Percentiles rank a stretch among this genome's conserved stretches.
These are phyloP conservation scores for Desmodesmus armatus DNA, from an alignment of 139 green algal species.

Conservation along the genomic window DNA sequence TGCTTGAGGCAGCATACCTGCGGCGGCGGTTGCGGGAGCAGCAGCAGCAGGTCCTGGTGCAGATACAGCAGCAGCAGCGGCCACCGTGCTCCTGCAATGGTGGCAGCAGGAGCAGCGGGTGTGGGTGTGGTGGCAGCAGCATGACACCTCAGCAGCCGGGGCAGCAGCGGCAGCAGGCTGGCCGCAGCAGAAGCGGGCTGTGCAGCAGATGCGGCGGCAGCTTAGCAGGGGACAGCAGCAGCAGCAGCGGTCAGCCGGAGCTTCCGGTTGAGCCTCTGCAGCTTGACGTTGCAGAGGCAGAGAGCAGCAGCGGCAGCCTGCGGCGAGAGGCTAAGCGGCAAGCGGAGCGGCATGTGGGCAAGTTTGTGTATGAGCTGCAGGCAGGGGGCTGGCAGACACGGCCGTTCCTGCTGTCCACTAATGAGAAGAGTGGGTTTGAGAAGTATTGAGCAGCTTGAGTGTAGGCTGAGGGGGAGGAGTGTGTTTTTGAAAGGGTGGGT, in stretches of 20 bases:
- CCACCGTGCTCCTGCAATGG: background rate
- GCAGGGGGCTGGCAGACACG: constrained; percentile 59
- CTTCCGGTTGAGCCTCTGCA: constrained; percentile 1
- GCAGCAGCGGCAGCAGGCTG: background rate
- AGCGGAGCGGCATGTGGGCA: background rate
- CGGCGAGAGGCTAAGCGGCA: background rate
- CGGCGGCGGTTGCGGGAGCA: constrained; percentile 38
- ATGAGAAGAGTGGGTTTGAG: constrained; percentile 64
- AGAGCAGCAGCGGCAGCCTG: constrained; percentile 1
- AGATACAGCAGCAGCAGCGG: background rate
- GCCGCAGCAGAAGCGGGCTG: constrained; percentile 16
- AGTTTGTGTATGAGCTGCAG: constrained; percentile 46
- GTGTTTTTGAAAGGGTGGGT: background rate
- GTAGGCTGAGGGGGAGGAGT: no score
- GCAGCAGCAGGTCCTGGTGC: constrained; percentile 28
- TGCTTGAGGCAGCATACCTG: constrained; percentile 76
- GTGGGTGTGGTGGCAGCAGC: background rate
- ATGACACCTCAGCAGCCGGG: background rate
- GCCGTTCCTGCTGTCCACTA: constrained; percentile 72
- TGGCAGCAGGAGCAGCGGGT: constrained; percentile 6
- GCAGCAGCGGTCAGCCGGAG: background rate
- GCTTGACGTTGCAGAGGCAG: constrained; percentile 29
- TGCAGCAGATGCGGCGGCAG: background rate
- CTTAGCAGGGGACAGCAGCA: background rate
- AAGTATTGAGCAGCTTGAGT: constrained; percentile 35